Evolutionary conservation across 1,284 basidiomycete genomes (phyloP).

Genomic region (Ganoderma multipileum): DNA sequence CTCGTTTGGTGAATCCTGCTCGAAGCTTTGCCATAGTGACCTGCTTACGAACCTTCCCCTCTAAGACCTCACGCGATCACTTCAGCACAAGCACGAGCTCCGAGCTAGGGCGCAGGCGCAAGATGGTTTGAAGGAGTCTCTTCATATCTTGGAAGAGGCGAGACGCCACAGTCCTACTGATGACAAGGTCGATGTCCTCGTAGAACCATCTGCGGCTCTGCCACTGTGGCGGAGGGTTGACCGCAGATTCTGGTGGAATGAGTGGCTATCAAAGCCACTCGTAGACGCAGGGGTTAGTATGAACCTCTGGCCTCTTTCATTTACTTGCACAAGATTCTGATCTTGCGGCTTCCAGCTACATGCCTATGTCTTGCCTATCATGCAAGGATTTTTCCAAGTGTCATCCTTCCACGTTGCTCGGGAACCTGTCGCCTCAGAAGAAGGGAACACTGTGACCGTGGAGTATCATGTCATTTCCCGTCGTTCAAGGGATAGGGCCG

Average conservation of each 20-base stretch:
- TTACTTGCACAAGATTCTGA: background rate
- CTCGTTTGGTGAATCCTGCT: conserved; percentile 63
- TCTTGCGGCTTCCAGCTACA: conserved; percentile 59
- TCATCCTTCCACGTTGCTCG: conserved; percentile 70
- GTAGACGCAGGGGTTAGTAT: conserved; percentile 73
- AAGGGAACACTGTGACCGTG: conserved; percentile 51
- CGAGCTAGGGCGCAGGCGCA: conserved; percentile 60
- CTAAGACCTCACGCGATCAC: conserved; percentile 77
- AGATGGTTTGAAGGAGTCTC: conserved; percentile 60
- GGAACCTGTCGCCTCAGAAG: conserved; percentile 53
- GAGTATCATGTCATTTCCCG: conserved; percentile 84
- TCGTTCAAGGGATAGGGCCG: conserved; percentile 90
- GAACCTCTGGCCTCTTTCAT: background rate
- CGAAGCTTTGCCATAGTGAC: background rate
- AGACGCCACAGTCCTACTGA: conserved; percentile 38
- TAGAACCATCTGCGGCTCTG: conserved; percentile 73
- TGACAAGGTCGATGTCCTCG: conserved; percentile 58
- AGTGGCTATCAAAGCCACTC: conserved; percentile 78
- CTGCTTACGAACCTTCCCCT: background rate
- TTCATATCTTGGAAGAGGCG: conserved; percentile 51
- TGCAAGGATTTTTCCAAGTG: conserved; percentile 89
- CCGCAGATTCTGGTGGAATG: conserved; percentile 91
- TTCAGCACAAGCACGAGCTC: conserved; percentile 81
- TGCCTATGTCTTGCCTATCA: conserved; percentile 83
- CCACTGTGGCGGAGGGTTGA: conserved; percentile 88